These are phyloP conservation scores for Pleurotus sapidus DNA, from an alignment of 768 basidiomycete genomes.

Conservation along the genomic window DNA sequence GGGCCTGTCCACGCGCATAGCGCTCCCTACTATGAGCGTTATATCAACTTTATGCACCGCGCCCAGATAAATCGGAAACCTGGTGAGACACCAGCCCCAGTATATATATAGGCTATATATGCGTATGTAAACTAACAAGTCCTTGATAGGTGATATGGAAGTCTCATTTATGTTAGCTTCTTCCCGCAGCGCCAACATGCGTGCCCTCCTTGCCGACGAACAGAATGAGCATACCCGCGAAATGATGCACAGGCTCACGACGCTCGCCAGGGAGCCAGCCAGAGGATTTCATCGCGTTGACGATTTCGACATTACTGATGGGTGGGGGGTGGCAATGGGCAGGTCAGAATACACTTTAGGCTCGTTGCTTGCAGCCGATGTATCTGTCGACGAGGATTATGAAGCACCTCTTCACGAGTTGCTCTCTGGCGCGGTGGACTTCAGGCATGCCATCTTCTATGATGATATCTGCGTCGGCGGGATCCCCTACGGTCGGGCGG, in stretches of 20 bases:
- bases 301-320: slow-evolving; percentile 3
- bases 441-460: neutral
- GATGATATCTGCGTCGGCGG: slow-evolving; percentile 5
- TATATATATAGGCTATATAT: slow-evolving; percentile 1
- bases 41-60: slow-evolving; percentile 20
- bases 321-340: neutral
- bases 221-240: neutral
- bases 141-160: slow-evolving; percentile 15
- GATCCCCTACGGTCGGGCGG: slow-evolving; percentile 10
- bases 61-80: slow-evolving; percentile 18
- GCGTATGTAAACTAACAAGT: neutral
- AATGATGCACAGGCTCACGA: slow-evolving; percentile 9
- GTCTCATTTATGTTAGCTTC: slow-evolving; percentile 12
- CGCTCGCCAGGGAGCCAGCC: slow-evolving; percentile 13
- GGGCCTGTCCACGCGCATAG: slow-evolving; percentile 24
- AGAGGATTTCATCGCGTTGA: slow-evolving; percentile 11
- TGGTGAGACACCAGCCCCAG: slow-evolving; percentile 9
- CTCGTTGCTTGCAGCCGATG: neutral
- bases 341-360: neutral
- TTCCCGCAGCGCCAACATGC: slow-evolving; percentile 10
- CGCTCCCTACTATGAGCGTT: slow-evolving; percentile 25
- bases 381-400: neutral
- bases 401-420: neutral
- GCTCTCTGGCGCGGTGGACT: neutral
- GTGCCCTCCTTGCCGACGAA: slow-evolving; percentile 12